Conservation (phyloP, 2,329 filamentous ascomycete genomes). For the Fusarium sp. region DNA sequence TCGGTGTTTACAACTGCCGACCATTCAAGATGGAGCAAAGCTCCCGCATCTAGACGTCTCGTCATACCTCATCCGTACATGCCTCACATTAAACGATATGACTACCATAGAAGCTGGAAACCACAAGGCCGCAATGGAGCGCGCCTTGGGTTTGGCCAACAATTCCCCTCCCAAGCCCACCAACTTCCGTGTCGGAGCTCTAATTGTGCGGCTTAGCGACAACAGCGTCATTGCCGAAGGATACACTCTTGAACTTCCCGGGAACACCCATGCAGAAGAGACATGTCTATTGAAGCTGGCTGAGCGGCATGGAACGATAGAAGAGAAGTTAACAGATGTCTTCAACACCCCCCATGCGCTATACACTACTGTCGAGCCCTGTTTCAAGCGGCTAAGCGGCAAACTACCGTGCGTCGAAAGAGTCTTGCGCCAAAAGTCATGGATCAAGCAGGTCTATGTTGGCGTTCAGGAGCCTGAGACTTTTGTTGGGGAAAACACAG, state of each 20-base stretch:
- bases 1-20: conserved; percentile 34
- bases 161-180: conserved; percentile 85
- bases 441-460: conserved; percentile 81
- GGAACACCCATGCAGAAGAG: conserved; percentile 97
- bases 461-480: conserved; percentile 89
- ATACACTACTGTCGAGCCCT: conserved; percentile 95
- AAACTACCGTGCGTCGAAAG: conserved; percentile 81
- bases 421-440: conserved; percentile 69
- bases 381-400: conserved; percentile 75
- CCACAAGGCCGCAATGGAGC: conserved; percentile 65
- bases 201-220: conserved; percentile 71
- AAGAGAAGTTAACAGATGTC: conserved; percentile 61
- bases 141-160: conserved; percentile 78
- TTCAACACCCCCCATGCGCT: conserved; percentile 56
- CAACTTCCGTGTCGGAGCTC: conserved; percentile 93
- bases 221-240: conserved; percentile 77
- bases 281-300: conserved; percentile 83
- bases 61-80: neutral
- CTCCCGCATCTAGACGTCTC: neutral
- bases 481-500: conserved; percentile 85
- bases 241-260: conserved; percentile 87
- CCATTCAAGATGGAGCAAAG: neutral
- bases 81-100: conserved; percentile 28
- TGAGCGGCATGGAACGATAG: conserved; percentile 54
- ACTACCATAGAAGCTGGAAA: conserved; percentile 45